A percentile compares a stretch with the other conserved stretches of the same genome.
Conservation (phyloP, 129 eudicot genomes). For the Scalesia atractyloides region DNA sequence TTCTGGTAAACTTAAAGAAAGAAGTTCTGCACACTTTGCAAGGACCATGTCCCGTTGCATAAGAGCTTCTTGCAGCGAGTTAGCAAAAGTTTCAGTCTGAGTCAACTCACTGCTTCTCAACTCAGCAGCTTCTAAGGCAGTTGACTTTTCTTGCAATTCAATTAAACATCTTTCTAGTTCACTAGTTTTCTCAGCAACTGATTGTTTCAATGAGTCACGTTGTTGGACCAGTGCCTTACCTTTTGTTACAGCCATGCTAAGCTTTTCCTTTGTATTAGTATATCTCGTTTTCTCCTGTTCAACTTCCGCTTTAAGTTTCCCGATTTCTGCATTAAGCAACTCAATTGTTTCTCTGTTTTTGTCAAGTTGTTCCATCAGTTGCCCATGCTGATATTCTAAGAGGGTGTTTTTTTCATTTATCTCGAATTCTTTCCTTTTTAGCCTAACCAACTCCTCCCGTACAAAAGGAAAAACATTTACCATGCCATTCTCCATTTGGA, state of each 20-base stretch:
- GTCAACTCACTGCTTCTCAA: conserved; percentile 49
- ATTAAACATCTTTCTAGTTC: conserved; percentile 58
- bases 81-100: conserved; percentile 47
- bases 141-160: conserved; percentile 74
- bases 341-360: conserved; percentile 49
- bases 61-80: conserved; percentile 68
- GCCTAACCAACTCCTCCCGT: conserved; percentile 53
- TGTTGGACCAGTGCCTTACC: conserved; percentile 96
- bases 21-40: conserved; percentile 58
- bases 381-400: conserved; percentile 58
- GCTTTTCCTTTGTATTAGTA: conserved; percentile 84
- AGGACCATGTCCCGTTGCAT: conserved; percentile 55
- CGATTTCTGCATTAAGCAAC: conserved; percentile 52
- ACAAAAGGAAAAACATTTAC: conserved; percentile 47
- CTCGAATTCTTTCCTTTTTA: conserved; percentile 60
- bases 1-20: conserved; percentile 62
- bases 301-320: conserved; percentile 62
- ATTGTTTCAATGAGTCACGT: conserved; percentile 86
- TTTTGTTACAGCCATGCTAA: conserved; percentile 91
- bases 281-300: conserved; percentile 82
- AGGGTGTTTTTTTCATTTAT: conserved; percentile 44
- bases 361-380: conserved; percentile 62
- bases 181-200: conserved; percentile 70
- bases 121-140: conserved; percentile 68
- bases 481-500: conserved; percentile 47